phyloP scores from a whole-genome alignment of 208 protist genomes.

The Tetramitus jugosus region DNA sequence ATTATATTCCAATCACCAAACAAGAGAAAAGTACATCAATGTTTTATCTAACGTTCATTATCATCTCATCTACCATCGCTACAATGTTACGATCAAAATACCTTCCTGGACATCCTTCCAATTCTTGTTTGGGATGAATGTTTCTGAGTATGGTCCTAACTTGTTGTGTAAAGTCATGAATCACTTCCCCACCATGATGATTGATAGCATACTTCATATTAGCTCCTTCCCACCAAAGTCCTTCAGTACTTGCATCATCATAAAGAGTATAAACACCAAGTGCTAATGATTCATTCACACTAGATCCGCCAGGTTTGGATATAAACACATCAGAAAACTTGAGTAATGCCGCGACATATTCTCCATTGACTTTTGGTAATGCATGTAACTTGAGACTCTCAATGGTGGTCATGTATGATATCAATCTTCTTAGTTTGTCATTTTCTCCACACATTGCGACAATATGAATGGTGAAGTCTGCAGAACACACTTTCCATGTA shows the following conservation, averaged over 20 bases:
- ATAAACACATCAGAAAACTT: neutral
- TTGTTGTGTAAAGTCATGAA: neutral
- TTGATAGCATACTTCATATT: neutral
- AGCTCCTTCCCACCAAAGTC: neutral
- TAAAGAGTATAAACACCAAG: neutral
- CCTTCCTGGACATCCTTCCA: neutral
- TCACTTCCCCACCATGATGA: neutral
- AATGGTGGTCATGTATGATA: neutral
- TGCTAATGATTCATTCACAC: neutral
- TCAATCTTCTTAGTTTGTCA: neutral
- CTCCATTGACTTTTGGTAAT: neutral
- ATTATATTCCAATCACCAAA: no score
- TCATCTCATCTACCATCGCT: neutral
- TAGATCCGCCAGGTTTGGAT: neutral
- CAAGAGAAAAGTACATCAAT: no score
- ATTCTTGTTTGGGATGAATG: neutral
- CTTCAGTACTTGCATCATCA: constrained; percentile 1
- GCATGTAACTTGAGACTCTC: neutral
- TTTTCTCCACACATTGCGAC: neutral
- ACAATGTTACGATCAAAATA: neutral
- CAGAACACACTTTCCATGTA: neutral
- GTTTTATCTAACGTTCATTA: no score
- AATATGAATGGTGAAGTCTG: neutral
- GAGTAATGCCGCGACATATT: neutral
- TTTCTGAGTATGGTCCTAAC: neutral